Evolutionary conservation across 352 stramenopile species (phyloP).

Genomic region (Phytophthora hybrid): DNA sequence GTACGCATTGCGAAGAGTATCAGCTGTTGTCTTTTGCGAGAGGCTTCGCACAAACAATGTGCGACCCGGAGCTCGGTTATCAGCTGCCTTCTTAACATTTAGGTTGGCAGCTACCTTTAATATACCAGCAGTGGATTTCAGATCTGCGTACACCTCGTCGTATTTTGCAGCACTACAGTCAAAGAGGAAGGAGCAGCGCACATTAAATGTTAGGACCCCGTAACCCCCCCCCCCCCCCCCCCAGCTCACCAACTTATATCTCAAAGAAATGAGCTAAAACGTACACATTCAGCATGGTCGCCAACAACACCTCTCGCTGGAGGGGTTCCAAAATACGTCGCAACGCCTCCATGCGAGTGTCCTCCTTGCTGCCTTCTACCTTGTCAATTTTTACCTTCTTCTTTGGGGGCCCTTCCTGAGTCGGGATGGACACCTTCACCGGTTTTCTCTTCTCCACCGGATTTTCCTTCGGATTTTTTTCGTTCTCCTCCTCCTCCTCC

Average conservation of each 20-base stretch:
- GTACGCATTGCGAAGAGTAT: slow-evolving; percentile 66
- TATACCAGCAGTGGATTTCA: slow-evolving; percentile 59
- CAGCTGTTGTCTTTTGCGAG: slow-evolving; percentile 61
- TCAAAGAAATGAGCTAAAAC: slow-evolving; percentile 19
- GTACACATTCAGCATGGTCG: slow-evolving; percentile 78
- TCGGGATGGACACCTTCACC: slow-evolving; percentile 2
- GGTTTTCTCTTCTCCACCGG: not conserved
- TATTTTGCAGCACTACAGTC: slow-evolving; percentile 64
- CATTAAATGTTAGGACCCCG: not conserved
- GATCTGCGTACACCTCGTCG: slow-evolving; percentile 61
- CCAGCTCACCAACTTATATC: not conserved
- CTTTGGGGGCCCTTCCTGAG: not conserved
- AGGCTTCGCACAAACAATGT: slow-evolving; percentile 75
- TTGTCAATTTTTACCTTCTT: slow-evolving; percentile 1
- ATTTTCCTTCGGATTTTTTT: not conserved
- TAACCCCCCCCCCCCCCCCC: not conserved
- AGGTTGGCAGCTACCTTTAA: too few species aligned
- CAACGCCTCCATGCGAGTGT: slow-evolving; percentile 21
- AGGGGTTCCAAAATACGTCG: slow-evolving; percentile 64
- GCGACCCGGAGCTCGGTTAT: slow-evolving; percentile 29
- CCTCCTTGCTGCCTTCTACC: slow-evolving; percentile 17
- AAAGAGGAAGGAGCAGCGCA: not conserved
- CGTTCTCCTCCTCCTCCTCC: slow-evolving; percentile 1
- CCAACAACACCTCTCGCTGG: slow-evolving; percentile 48
- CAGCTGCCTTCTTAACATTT: not conserved